Evolutionary conservation across 2,329 filamentous ascomycete genomes (phyloP).

Genomic region (Graphilbum fragrans): DNA sequence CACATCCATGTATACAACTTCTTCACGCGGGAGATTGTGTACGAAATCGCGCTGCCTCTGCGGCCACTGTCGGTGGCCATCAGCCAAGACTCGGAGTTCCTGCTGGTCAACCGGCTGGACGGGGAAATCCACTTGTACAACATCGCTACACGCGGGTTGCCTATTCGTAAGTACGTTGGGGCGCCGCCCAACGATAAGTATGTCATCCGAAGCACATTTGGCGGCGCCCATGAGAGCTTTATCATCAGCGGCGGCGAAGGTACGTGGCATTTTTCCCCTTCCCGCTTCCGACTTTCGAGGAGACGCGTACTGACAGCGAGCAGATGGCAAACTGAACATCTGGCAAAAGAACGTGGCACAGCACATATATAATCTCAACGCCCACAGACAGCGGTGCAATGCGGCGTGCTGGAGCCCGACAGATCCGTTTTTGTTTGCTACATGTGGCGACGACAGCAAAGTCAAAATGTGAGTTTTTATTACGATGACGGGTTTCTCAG

Average conservation of each 20-base stretch:
- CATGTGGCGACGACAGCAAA: conserved; percentile 75
- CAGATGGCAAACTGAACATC: conserved; percentile 62
- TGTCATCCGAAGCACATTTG: conserved; percentile 74
- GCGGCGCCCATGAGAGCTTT: conserved; percentile 84
- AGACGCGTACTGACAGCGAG: conserved; percentile 6
- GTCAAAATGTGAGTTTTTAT: conserved; percentile 79
- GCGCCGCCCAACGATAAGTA: conserved; percentile 58
- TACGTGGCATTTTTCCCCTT: conserved; percentile 24
- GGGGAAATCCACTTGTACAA: conserved; percentile 71
- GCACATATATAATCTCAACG: conserved; percentile 63
- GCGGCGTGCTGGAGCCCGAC: conserved; percentile 80
- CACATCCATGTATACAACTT: conserved; percentile 77
- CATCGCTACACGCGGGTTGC: conserved; percentile 51
- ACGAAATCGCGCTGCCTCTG: conserved; percentile 56
- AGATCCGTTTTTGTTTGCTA: conserved; percentile 75
- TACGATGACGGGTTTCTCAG: too few relatives aligned
- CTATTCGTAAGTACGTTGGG: conserved; percentile 64
- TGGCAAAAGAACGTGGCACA: conserved; percentile 81
- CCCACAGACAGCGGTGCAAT: conserved; percentile 70
- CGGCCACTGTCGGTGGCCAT: conserved; percentile 71
- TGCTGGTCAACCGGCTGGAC: conserved; percentile 73
- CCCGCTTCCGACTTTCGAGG: not conserved
- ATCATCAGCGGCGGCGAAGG: conserved; percentile 87
- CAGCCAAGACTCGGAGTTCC: conserved; percentile 64
- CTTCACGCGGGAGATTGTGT: conserved; percentile 59